Evolutionary conservation across 2,329 filamentous ascomycete genomes (phyloP).

Genomic region (Colletotrichum sp.): DNA sequence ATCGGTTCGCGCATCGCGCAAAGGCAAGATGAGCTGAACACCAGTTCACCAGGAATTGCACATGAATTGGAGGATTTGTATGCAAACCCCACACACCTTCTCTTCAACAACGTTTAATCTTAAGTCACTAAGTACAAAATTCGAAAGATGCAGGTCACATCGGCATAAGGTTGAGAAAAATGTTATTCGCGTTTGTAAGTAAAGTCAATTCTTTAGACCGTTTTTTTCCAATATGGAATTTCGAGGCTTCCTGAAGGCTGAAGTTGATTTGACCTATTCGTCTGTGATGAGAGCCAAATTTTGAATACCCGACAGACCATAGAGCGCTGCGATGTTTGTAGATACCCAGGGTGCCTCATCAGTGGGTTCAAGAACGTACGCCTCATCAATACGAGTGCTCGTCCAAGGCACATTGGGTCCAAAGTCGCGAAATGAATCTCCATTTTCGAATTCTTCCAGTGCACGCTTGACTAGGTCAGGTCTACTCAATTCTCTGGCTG

Average conservation of each 20-base stretch:
- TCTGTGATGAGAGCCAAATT: constrained; percentile 48
- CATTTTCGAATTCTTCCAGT: constrained; percentile 57
- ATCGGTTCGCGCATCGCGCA: neutral
- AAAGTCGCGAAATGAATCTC: constrained; percentile 45
- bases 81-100: too few relatives aligned
- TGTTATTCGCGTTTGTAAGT: too few relatives aligned
- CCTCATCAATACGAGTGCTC: constrained; percentile 44
- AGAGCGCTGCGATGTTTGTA: constrained; percentile 62
- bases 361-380: constrained; percentile 48
- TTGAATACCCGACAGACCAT: constrained; percentile 62
- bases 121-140: neutral
- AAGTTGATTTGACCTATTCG: too few relatives aligned
- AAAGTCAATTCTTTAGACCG: too few relatives aligned
- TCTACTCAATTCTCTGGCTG: constrained; percentile 47
- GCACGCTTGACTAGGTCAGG: constrained; percentile 52
- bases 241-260: too few relatives aligned
- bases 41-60: neutral
- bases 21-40: neutral
- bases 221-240: too few relatives aligned
- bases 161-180: too few relatives aligned
- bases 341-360: constrained; percentile 63
- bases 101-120: neutral
- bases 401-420: constrained; percentile 34
- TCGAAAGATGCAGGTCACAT: neutral
- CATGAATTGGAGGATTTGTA: neutral